Conservation (phyloP, 805 yeast genomes). For the Ogataea trehaloabstinens region DNA sequence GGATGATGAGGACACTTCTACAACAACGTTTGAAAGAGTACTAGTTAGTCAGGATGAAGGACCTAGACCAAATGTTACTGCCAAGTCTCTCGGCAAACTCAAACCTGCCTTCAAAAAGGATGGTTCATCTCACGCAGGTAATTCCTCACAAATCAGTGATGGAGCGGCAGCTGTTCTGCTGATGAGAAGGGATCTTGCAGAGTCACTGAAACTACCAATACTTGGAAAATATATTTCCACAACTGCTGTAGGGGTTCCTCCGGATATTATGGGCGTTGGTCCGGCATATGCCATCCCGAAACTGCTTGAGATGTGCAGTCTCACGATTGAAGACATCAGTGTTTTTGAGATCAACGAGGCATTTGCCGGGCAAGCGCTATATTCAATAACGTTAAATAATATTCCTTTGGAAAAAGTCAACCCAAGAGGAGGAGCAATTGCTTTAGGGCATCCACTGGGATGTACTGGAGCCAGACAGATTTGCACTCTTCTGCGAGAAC, state of each 20-base stretch:
- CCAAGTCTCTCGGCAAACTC: conserved; percentile 68
- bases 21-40: conserved; percentile 25
- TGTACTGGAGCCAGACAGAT: conserved; percentile 86
- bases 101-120: conserved; percentile 83
- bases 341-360: conserved; percentile 94
- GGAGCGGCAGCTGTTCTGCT: conserved; percentile 91
- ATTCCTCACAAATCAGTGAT: conserved; percentile 93
- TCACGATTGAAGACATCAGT: conserved; percentile 62
- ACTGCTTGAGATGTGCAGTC: conserved; percentile 44
- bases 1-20: conserved; percentile 30
- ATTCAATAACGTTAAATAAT: conserved; percentile 61
- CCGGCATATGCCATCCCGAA: conserved; percentile 95
- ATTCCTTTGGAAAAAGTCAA: conserved; percentile 73
- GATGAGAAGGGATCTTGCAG: conserved; percentile 83
- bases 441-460: conserved; percentile 92
- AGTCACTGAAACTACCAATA: conserved; percentile 65
- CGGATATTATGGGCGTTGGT: conserved; percentile 97
- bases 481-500: conserved; percentile 81
- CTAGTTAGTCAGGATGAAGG: conserved; percentile 57
- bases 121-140: conserved; percentile 93
- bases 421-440: conserved; percentile 96
- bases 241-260: conserved; percentile 89
- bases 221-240: conserved; percentile 79
- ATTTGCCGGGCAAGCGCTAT: conserved; percentile 91
- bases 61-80: conserved; percentile 82